phyloP scores from a whole-genome alignment of 73 alveolate genomes.

The Urostyla sp. region DNA sequence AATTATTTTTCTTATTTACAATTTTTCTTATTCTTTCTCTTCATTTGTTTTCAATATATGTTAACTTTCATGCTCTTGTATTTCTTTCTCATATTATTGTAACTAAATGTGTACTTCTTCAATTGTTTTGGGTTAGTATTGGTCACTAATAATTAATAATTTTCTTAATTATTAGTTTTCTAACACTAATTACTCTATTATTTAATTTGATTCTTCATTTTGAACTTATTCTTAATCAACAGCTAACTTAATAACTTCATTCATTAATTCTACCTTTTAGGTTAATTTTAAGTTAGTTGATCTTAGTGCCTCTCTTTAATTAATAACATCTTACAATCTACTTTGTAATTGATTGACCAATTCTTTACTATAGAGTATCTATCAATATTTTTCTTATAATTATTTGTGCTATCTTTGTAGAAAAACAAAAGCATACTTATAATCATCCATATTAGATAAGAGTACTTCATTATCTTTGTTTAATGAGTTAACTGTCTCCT shows the following conservation, averaged over 20 bases:
- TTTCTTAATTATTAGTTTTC: conserved; percentile 4
- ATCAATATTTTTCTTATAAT: background rate
- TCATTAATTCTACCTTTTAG: conserved; percentile 23
- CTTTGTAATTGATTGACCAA: conserved; percentile 1
- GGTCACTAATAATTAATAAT: background rate
- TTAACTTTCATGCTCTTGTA: background rate
- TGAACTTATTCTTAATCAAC: background rate
- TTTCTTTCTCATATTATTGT: conserved; percentile 10
- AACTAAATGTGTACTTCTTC: conserved; percentile 17
- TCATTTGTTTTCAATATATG: background rate
- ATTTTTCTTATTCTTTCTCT: background rate
- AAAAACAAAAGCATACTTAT: conserved; percentile 21
- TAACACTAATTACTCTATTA: background rate
- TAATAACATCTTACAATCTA: background rate
- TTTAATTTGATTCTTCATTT: background rate
- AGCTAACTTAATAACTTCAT: conserved; percentile 18
- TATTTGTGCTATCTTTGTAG: conserved; percentile 46
- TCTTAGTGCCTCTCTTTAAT: background rate
- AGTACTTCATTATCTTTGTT: conserved; percentile 45
- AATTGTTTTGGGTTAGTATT: background rate
- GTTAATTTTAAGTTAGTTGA: conserved; percentile 3
- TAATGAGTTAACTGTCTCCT: conserved; percentile 31
- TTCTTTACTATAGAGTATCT: background rate
- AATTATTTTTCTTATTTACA: background rate
- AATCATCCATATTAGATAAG: conserved; percentile 20